A percentile compares a stretch with the other conserved stretches of the same genome.
Evolutionary conservation across 768 basidiomycete species (phyloP).

Genomic region (Suillus weaverae): DNA sequence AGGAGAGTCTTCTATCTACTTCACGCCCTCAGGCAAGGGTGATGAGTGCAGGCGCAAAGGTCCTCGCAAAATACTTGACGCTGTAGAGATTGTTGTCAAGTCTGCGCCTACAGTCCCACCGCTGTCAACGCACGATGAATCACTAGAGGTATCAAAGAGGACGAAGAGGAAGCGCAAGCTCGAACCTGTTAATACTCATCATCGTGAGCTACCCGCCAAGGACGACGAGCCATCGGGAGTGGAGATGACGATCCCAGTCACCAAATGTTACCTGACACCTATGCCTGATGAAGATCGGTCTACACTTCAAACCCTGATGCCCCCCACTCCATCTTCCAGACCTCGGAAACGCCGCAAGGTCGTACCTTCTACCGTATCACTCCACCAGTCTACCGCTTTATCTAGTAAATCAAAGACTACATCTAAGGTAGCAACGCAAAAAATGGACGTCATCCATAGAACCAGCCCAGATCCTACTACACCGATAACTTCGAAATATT

Average conservation of each 20-base stretch:
- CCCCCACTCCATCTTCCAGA: background rate
- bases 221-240: background rate
- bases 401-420: background rate
- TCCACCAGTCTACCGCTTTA: background rate
- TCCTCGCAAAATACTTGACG: slow-evolving; percentile 18
- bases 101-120: background rate
- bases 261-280: background rate
- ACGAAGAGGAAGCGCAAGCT: background rate
- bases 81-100: slow-evolving; percentile 18
- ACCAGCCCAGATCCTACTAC: slow-evolving; percentile 8
- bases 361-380: background rate
- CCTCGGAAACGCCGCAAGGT: background rate
- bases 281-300: background rate
- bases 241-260: background rate
- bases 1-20: background rate
- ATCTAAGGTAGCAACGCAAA: background rate
- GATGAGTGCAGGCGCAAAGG: background rate
- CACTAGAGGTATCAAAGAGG: background rate
- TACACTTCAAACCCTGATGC: background rate
- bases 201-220: background rate
- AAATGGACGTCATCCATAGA: background rate
- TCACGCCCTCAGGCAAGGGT: background rate
- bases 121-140: background rate
- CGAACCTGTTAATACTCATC: background rate
- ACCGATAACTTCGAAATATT: slow-evolving; percentile 8